Conservation (phyloP, 768 basidiomycete genomes). For the Mycena epipterygia region DNA sequence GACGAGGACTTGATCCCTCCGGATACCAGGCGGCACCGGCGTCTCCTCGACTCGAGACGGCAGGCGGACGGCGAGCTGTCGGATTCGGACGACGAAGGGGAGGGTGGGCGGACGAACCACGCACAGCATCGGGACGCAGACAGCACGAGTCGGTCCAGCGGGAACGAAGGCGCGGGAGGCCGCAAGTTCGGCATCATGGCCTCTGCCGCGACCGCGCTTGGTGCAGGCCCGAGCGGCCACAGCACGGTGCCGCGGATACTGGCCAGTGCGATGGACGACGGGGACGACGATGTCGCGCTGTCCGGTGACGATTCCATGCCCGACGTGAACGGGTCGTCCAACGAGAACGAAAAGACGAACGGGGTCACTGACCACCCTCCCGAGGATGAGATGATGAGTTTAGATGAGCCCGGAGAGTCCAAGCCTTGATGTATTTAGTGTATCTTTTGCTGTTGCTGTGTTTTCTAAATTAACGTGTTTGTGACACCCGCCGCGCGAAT, state of each 20-base stretch:
- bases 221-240: conserved; percentile 83
- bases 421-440: conserved; percentile 24
- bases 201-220: conserved; percentile 72
- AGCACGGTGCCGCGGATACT: conserved; percentile 65
- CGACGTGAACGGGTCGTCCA: conserved; percentile 42
- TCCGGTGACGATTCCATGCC: too few relatives aligned
- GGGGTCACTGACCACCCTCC: conserved; percentile 25
- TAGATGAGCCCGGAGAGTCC: conserved; percentile 35
- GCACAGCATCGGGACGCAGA: conserved; percentile 69
- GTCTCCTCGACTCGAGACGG: conserved; percentile 83
- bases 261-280: conserved; percentile 58
- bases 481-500: too few relatives aligned
- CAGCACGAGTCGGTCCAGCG: conserved; percentile 57
- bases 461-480: conserved; percentile 6
- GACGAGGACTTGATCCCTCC: conserved; percentile 88
- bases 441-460: conserved; percentile 14
- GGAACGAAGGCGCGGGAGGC: conserved; percentile 56
- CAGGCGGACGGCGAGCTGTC: conserved; percentile 93
- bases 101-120: conserved; percentile 84
- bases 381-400: conserved; percentile 38
- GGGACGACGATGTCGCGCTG: conserved; percentile 41
- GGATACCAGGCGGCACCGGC: conserved; percentile 81
- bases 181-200: conserved; percentile 80
- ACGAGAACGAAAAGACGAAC: conserved; percentile 16
- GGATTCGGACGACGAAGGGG: conserved; percentile 98